These are phyloP conservation scores for Leptographium wingfieldii DNA, from an alignment of 2,329 filamentous ascomycete genomes.

Conservation along the genomic window DNA sequence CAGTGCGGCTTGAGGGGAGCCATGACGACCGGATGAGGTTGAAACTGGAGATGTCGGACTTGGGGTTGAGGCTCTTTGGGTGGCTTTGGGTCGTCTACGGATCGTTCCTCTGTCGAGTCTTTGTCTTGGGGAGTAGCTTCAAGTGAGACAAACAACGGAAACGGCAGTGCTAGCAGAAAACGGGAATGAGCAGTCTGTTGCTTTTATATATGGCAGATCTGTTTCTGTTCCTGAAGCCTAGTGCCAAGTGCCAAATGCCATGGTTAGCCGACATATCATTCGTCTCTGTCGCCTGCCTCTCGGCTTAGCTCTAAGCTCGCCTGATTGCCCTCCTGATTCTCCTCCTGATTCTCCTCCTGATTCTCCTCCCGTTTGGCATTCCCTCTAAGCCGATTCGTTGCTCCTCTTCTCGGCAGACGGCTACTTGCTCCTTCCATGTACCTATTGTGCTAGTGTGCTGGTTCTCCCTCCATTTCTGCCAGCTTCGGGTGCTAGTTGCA, in stretches of 20 bases:
- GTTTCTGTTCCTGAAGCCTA: background rate
- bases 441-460: background rate
- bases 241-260: background rate
- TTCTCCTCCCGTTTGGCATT: background rate
- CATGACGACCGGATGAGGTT: background rate
- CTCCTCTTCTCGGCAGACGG: background rate
- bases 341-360: background rate
- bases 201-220: background rate
- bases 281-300: background rate
- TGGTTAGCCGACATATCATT: background rate
- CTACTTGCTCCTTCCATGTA: background rate
- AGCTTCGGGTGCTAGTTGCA: background rate
- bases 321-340: background rate
- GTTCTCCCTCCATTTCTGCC: background rate
- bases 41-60: background rate
- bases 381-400: background rate
- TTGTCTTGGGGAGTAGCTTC: background rate
- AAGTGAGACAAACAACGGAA: background rate
- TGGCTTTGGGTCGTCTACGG: background rate
- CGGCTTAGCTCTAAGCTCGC: background rate
- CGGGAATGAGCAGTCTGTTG: background rate
- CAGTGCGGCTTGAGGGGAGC: constrained; percentile 46
- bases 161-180: background rate
- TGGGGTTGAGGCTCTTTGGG: background rate
- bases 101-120: background rate